phyloP scores from a whole-genome alignment of 2,329 filamentous ascomycete species.

The Phyllosticta citribraziliensis region DNA sequence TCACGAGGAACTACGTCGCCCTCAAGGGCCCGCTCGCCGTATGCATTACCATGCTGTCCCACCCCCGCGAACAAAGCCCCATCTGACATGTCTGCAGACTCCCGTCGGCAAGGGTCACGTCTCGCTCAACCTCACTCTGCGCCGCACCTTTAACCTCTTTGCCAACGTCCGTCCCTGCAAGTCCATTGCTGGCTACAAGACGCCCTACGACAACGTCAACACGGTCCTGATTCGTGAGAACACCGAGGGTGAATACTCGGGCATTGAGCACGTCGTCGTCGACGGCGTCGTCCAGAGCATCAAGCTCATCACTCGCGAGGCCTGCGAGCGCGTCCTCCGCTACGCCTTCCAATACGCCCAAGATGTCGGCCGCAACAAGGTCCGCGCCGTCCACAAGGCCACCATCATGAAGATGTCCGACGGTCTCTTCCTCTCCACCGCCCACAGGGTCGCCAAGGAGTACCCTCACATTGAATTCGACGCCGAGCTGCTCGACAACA shows the following conservation, averaged over 20 bases:
- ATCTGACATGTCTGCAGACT: slow-evolving; percentile 46
- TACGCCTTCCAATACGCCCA: slow-evolving; percentile 98
- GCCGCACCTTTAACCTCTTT: slow-evolving; percentile 99
- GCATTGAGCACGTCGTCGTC: slow-evolving; percentile 96
- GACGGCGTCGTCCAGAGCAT: slow-evolving; percentile 98
- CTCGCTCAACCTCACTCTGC: slow-evolving; percentile 95
- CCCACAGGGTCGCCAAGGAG: slow-evolving; percentile 79
- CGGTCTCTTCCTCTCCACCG: slow-evolving; percentile 90
- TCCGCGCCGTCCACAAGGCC: slow-evolving; percentile 97
- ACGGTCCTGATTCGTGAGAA: slow-evolving; percentile 98
- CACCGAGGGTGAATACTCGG: slow-evolving; percentile 99
- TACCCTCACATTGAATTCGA: slow-evolving; percentile 95
- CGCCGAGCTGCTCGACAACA: slow-evolving; percentile 96
- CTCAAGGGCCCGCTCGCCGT: slow-evolving; percentile 96
- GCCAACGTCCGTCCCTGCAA: slow-evolving; percentile 98
- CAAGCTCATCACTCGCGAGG: slow-evolving; percentile 96
- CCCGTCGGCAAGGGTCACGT: slow-evolving; percentile 98
- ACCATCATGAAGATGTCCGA: slow-evolving; percentile 99
- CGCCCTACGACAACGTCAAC: slow-evolving; percentile 93
- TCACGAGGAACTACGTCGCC: slow-evolving; percentile 91
- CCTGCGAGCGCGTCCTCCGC: slow-evolving; percentile 87
- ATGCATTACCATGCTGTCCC: slow-evolving; percentile 30
- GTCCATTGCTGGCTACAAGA: slow-evolving; percentile 96
- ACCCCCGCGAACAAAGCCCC: slow-evolving; percentile 1
- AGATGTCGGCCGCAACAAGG: slow-evolving; percentile 89